Evolutionary conservation across 2,329 filamentous ascomycete genomes (phyloP).

Genomic region (Aschersonia sp.): DNA sequence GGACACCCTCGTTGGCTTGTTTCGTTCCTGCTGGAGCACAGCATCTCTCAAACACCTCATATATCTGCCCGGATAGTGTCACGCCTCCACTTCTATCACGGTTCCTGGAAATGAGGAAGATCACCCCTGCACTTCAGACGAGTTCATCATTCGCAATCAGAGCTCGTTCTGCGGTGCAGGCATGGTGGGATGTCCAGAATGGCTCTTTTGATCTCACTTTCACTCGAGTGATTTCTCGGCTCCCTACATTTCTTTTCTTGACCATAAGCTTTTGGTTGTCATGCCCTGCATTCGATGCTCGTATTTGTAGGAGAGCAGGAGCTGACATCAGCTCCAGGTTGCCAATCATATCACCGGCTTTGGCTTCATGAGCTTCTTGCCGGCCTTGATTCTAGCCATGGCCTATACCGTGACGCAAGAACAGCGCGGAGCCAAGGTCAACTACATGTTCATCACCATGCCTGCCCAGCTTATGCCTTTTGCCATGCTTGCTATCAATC

Average conservation of each 20-base stretch:
- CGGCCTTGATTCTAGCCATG: constrained; percentile 64
- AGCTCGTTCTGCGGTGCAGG: constrained; percentile 50
- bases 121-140: constrained; percentile 49
- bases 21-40: background rate
- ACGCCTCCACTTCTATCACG: constrained; percentile 54
- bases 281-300: background rate
- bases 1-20: background rate
- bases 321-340: constrained; percentile 10
- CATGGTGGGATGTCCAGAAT: constrained; percentile 66
- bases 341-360: constrained; percentile 18
- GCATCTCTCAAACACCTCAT: constrained; percentile 26
- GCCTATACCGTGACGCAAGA: constrained; percentile 78
- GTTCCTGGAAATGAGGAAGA: constrained; percentile 79
- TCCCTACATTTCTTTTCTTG: constrained; percentile 38
- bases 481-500: constrained; percentile 60
- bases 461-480: constrained; percentile 71
- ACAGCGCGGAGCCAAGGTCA: constrained; percentile 60
- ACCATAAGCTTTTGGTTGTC: too few relatives aligned
- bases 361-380: constrained; percentile 30
- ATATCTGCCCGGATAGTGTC: constrained; percentile 69
- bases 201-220: constrained; percentile 47
- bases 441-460: constrained; percentile 71
- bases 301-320: background rate
- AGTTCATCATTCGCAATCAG: constrained; percentile 54
- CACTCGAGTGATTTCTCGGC: constrained; percentile 43